Evolutionary conservation across 1,284 basidiomycete genomes (phyloP).

Genomic region (Pseudozyma tsukubaensis): DNA sequence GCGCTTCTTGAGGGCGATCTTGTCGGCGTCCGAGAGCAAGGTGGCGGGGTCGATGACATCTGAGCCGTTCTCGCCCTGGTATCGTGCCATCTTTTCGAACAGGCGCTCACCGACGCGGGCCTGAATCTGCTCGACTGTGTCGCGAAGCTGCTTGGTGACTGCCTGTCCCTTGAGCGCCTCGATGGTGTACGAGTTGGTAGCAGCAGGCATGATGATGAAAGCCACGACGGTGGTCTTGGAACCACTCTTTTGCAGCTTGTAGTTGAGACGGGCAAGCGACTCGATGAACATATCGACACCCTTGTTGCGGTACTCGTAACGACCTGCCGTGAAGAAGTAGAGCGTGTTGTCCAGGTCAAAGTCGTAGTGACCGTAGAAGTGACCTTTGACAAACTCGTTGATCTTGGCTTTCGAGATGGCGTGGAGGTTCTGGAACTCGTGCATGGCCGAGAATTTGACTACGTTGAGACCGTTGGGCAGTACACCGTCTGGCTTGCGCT

Average conservation of each 20-base stretch:
- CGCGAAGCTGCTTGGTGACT: conserved; percentile 93
- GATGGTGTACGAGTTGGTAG: conserved; percentile 95
- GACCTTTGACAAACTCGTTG: conserved; percentile 94
- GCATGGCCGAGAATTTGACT: conserved; percentile 93
- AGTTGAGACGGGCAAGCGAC: conserved; percentile 82
- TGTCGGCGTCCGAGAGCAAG: conserved; percentile 89
- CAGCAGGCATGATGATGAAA: conserved; percentile 98
- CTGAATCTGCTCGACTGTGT: conserved; percentile 91
- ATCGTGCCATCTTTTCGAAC: conserved; percentile 92
- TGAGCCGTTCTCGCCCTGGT: conserved; percentile 74
- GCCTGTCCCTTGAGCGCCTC: conserved; percentile 98
- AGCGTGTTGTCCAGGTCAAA: conserved; percentile 95
- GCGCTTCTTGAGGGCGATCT: conserved; percentile 92
- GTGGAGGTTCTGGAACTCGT: conserved; percentile 97
- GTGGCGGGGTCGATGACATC: conserved; percentile 68
- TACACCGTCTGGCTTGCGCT: conserved; percentile 96
- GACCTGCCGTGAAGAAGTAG: conserved; percentile 98
- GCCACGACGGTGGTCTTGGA: conserved; percentile 89
- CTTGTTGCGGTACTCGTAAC: conserved; percentile 99
- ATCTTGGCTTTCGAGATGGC: conserved; percentile 93
- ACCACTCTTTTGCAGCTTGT: conserved; percentile 82
- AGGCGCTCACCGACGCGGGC: conserved; percentile 88
- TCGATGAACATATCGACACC: conserved; percentile 99
- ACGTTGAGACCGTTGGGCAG: conserved; percentile 97
- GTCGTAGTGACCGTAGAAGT: conserved; percentile 97